Evolutionary conservation across 352 stramenopile genomes (phyloP).

Genomic region (Phytopythium chamaehyphon): DNA sequence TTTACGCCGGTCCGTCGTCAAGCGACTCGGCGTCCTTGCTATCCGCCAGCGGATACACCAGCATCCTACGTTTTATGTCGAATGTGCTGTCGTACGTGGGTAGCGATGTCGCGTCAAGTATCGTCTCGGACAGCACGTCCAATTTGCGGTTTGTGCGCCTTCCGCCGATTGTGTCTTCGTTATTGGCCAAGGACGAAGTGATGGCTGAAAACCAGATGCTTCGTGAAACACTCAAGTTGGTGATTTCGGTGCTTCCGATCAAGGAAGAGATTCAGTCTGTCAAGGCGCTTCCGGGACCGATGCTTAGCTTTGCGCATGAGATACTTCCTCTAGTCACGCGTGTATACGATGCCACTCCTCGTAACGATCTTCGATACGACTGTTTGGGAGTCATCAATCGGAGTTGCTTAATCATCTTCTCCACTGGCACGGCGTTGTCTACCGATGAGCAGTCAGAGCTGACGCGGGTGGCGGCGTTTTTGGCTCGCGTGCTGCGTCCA

Average conservation of each 20-base stretch:
- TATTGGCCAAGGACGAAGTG: slow-evolving; percentile 38
- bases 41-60: slow-evolving; percentile 26
- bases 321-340: slow-evolving; percentile 44
- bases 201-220: slow-evolving; percentile 43
- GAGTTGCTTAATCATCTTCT: slow-evolving; percentile 36
- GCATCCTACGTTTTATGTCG: slow-evolving; percentile 44
- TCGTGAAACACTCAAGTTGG: slow-evolving; percentile 51
- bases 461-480: slow-evolving; percentile 39
- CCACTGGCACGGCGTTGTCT: slow-evolving; percentile 20
- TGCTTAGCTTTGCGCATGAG: slow-evolving; percentile 33
- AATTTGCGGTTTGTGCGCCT: slow-evolving; percentile 36
- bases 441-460: slow-evolving; percentile 25
- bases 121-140: slow-evolving; percentile 12
- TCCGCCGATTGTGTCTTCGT: slow-evolving; percentile 35
- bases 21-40: slow-evolving; percentile 13
- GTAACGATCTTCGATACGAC: slow-evolving; percentile 46
- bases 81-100: slow-evolving; percentile 24
- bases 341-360: slow-evolving; percentile 51
- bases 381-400: slow-evolving; percentile 52
- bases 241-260: slow-evolving; percentile 44
- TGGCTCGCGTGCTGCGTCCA: slow-evolving; percentile 49
- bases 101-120: slow-evolving; percentile 12
- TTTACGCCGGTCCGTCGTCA: slow-evolving; percentile 11
- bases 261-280: slow-evolving; percentile 21
- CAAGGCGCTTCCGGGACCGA: slow-evolving; percentile 13